These are phyloP conservation scores for Backusella liffmaniae DNA, from an alignment of 192 early-diverging fungal species.

Conservation along the genomic window DNA sequence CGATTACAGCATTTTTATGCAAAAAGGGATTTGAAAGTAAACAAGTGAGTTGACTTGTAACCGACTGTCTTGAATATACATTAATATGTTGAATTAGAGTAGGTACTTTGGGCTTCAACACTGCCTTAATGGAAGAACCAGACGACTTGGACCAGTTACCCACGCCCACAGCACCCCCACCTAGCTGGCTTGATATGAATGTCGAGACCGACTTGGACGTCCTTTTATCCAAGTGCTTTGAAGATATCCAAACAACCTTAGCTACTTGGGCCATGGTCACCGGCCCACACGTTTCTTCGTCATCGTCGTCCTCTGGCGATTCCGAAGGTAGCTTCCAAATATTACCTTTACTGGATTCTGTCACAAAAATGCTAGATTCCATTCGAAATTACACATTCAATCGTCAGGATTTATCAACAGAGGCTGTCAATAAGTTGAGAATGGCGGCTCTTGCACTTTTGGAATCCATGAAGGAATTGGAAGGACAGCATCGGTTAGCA, in stretches of 20 bases:
- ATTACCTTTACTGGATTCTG: conserved; percentile 44
- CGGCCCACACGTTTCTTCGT: conserved; percentile 30
- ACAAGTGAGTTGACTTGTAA: conserved; percentile 39
- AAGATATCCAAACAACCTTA: conserved; percentile 51
- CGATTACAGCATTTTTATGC: conserved; percentile 58
- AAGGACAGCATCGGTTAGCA: conserved; percentile 39
- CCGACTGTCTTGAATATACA: not conserved
- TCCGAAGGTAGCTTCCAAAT: conserved; percentile 37
- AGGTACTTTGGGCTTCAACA: conserved; percentile 34
- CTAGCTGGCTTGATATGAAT: conserved; percentile 39
- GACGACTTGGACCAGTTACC: conserved; percentile 39
- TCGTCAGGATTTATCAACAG: conserved; percentile 41
- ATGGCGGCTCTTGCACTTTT: conserved; percentile 44
- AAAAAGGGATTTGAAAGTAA: conserved; percentile 44
- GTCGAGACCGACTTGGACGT: conserved; percentile 48
- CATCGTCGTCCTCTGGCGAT: not conserved
- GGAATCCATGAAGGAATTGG: conserved; percentile 49
- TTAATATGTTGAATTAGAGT: conserved; percentile 7
- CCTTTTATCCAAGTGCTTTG: conserved; percentile 39
- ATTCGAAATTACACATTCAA: conserved; percentile 54
- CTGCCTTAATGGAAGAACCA: conserved; percentile 35
- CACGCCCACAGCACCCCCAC: conserved; percentile 43
- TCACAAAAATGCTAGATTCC: conserved; percentile 50
- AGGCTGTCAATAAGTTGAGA: conserved; percentile 40
- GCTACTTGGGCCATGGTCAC: conserved; percentile 52